A percentile compares a stretch with the other conserved stretches of the same genome.
Evolutionary conservation across 352 stramenopile genomes (phyloP).

Genomic region (Globisporangium ultimum): DNA sequence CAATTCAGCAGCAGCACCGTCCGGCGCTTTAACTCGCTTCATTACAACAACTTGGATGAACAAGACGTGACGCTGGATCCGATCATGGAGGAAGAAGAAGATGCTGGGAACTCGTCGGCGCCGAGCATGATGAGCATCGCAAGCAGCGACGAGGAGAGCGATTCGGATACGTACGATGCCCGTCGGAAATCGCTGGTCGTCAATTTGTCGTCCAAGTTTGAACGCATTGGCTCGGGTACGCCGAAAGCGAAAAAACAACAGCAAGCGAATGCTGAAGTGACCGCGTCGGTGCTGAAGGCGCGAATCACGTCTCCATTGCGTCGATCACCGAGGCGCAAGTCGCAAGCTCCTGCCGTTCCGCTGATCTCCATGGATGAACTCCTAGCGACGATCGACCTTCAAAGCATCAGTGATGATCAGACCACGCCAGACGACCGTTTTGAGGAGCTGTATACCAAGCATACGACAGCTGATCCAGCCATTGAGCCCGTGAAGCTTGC

Average conservation of each 20-base stretch:
- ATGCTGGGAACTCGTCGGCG: constrained; percentile 36
- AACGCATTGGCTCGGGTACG: constrained; percentile 40
- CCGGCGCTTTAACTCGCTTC: constrained; percentile 12
- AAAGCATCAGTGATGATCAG: constrained; percentile 13
- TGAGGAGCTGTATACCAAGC: constrained; percentile 6
- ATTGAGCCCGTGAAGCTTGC: constrained; percentile 30
- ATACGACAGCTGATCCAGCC: constrained; percentile 1
- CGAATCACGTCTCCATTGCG: constrained; percentile 15
- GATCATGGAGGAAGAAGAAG: constrained; percentile 66
- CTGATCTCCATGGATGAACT: constrained; percentile 46
- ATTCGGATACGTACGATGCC: constrained; percentile 40
- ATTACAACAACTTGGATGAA: constrained; percentile 22
- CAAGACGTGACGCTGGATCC: constrained; percentile 52
- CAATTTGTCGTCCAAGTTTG: constrained; percentile 74
- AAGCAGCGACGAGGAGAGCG: constrained; percentile 46
- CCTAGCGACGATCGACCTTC: constrained; percentile 27
- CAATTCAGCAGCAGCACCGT: constrained; percentile 6
- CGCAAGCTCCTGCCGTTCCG: background rate
- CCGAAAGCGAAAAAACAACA: constrained; percentile 9
- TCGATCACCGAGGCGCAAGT: constrained; percentile 7
- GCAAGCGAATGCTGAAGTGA: constrained; percentile 9
- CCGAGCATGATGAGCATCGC: constrained; percentile 82
- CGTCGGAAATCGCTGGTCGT: constrained; percentile 59
- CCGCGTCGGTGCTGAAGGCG: constrained; percentile 10
- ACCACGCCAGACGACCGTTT: constrained; percentile 11